A percentile compares a stretch with the other conserved stretches of the same genome.
Evolutionary conservation across 73 alveolate species (phyloP).

Genomic region (Tetrahymena borealis): DNA sequence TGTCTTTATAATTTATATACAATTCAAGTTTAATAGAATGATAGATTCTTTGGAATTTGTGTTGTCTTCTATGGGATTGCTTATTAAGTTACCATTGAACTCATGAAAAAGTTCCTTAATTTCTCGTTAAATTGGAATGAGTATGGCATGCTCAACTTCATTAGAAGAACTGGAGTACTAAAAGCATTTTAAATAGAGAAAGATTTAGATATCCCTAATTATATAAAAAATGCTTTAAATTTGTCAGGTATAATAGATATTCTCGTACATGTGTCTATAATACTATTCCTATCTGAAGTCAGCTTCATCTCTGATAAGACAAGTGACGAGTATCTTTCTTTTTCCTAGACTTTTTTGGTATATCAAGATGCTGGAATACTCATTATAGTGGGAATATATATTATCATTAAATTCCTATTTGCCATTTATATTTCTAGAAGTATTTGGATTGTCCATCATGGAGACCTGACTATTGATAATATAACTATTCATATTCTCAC

Average conservation of each 20-base stretch:
- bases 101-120: not conserved
- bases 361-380: not conserved
- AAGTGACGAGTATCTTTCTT: not conserved
- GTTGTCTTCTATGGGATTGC: not conserved
- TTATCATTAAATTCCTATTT: not conserved
- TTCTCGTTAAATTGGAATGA: not conserved
- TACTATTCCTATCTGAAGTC: not conserved
- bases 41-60: not conserved
- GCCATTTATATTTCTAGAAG: not conserved
- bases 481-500: not conserved
- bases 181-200: not conserved
- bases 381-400: not conserved
- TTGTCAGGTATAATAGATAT: not conserved
- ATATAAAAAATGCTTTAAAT: not conserved
- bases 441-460: not conserved
- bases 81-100: not conserved
- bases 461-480: not conserved
- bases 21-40: not conserved
- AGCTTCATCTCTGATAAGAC: not conserved
- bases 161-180: not conserved
- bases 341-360: not conserved
- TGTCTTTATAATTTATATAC: not conserved
- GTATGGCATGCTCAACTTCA: not conserved
- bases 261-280: not conserved
- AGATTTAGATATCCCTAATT: not conserved